phyloP scores from a whole-genome alignment of 2,329 filamentous ascomycete species.

The Xylariomycetidae sp. region DNA sequence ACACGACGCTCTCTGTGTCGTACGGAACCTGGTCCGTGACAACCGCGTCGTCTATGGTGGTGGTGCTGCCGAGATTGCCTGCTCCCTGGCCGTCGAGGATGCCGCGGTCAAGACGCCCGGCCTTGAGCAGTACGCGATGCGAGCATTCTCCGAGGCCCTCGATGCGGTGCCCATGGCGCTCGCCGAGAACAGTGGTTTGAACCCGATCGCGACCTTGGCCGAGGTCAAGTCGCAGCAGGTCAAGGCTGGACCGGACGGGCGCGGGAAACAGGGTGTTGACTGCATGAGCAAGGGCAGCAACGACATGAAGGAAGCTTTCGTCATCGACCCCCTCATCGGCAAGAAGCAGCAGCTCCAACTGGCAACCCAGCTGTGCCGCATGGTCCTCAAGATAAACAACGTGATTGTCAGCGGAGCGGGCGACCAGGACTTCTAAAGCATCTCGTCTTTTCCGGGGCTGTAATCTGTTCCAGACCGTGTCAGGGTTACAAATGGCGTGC shows the following conservation, averaged over 20 bases:
- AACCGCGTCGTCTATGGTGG: slow-evolving; percentile 97
- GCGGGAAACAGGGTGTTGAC: slow-evolving; percentile 78
- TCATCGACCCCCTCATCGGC: slow-evolving; percentile 95
- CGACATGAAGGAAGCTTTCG: slow-evolving; percentile 96
- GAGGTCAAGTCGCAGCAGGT: slow-evolving; percentile 95
- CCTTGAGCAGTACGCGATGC: slow-evolving; percentile 99
- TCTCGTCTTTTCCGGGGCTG: background rate
- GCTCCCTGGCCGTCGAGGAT: slow-evolving; percentile 92
- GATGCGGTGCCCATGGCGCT: slow-evolving; percentile 92
- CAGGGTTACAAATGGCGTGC: too few relatives aligned
- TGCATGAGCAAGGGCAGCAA: slow-evolving; percentile 96
- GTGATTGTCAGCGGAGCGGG: slow-evolving; percentile 87
- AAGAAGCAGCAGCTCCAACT: slow-evolving; percentile 96
- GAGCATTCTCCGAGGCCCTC: slow-evolving; percentile 90
- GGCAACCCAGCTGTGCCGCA: slow-evolving; percentile 93
- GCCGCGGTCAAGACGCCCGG: slow-evolving; percentile 90
- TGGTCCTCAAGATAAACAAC: slow-evolving; percentile 97
- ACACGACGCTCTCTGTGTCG: slow-evolving; percentile 95
- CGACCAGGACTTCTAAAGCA: slow-evolving; percentile 72
- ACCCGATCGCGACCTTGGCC: slow-evolving; percentile 90
- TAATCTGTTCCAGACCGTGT: too few relatives aligned
- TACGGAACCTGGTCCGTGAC: slow-evolving; percentile 91
- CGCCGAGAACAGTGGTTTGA: slow-evolving; percentile 93
- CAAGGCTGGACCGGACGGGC: slow-evolving; percentile 50
- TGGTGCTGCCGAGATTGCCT: slow-evolving; percentile 94